Base-by-base conservation (phyloP, 768 basidiomycete species). In the Lactifluus volemus region DNA sequence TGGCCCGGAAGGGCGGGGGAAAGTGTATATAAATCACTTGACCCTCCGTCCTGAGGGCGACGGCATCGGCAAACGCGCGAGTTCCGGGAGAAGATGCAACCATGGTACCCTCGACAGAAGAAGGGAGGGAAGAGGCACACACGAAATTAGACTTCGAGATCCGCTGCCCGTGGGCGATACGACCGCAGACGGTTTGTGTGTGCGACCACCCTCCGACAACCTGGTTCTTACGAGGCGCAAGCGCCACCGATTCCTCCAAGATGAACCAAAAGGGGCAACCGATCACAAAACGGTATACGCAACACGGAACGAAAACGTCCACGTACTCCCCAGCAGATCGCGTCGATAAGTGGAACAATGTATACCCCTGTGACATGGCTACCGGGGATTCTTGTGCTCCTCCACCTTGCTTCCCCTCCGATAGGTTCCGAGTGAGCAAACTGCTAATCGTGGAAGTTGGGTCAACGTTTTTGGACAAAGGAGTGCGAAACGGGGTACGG, bases 301-400 rank as follows among this genome's bases (percentile, higher is more conserved):
- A 25, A 41, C 47, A 61, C 55, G 38, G 4, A 36, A 11, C 55
- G 56, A 51, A 48, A 51, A 48, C 38, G 50, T 29, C 17, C 60
- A 61, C 60, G 60, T 61, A 57, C 60, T 19, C 60, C 45, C 38
- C 50, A 61, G 55, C 30, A 57, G 60, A 61, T 61, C 60, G 60
- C 41, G 36, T 29, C 32, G 60, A 61, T 61, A 57, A 61, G 50
- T 61, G 55, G 55, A 49, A 47, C 21, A 25, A 47, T 21, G 45
- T 3, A 19, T 45, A 9, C 3, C 21, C n/a, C 50, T 61, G 60
- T 56, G 60, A 48, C 55, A 57, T 57, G 49, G 60, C 30, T 25
- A 38, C 58, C 55, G 49, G 39, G 17, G 49, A 47, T 41, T 57
- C 45, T 50, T 47, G 29, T 30, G 21, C 55, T 14, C 48, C 9